Evolutionary conservation across 441 rosid genomes (phyloP), one percentile per base, ranked within the genome.

Genomic region (Raphanus hybrid): DNA sequence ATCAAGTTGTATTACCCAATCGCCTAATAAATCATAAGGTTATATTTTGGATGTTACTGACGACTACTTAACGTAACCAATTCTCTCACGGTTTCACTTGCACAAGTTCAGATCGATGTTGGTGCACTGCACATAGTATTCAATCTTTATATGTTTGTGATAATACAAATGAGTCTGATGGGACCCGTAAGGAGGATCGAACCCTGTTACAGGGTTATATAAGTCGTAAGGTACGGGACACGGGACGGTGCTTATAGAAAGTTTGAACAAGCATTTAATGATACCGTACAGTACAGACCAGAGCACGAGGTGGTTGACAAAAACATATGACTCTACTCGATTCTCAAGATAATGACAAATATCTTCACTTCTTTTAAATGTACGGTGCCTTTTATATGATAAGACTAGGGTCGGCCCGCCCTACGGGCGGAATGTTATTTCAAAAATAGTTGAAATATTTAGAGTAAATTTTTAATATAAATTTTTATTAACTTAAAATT

Each of bases 281-380:
- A 18, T 41, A 10, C 69, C 69, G 69, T 65, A 65, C 69, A 65
- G 55, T 6, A 20, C 73, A 41, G 65, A 35, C 74, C 52, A 23
- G 14, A 52, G 48, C 72, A 69, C 72, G 48, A 69, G 72, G 62
- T 69, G 20, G 72, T 69, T 52, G 72, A 69, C 72, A 16, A 8
- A 35, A 8, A 48, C 27, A 67, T 32, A 26, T 6, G 29, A 23
- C 34, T 55, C 62, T 27, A 48, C 59, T 67, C 70, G 9, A 45
- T 32, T 14, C n/a, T 66, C 69, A 10, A 39, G 9, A 18, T 41
- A 10, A 11, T 66, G 57, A 29, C 29, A 48, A 50, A 8, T 5
- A 4, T 68, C 59, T 67, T 67, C 70, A n/a, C 58, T 45, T 67
- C 12, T 26, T 50, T 27, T n/a, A n/a, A n/a, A n/a, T n/a, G n/a